Evolutionary conservation across 2,329 filamentous ascomycete species (phyloP), one percentile per base, ranked within the genome.

Genomic region (Trichoderma sp.): DNA sequence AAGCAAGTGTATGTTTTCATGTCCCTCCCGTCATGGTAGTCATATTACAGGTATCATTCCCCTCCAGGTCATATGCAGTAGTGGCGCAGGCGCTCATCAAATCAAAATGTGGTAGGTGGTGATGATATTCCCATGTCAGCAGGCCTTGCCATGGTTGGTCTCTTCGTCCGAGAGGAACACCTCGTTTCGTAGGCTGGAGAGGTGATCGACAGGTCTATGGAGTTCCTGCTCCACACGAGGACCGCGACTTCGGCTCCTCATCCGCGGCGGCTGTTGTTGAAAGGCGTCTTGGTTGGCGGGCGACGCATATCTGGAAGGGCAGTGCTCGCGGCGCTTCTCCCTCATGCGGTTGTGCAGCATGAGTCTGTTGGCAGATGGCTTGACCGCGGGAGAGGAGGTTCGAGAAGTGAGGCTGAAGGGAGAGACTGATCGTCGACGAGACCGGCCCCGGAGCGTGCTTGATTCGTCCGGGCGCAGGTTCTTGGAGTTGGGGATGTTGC

Each of bases 321-420:
- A 84, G 73, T 85, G 84, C 74, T 84, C 84, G 24, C 85, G 82
- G 53, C 83, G 82, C 39, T 79, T 79, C 34, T 81, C 80, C 6
- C 83, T 78, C 15, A 84, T 80, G 14, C 83, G 78, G 53, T 82
- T 81, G 71, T 82, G 81, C 18, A 85, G 80, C 15, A 85, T 76
- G 36, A 83, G 81, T 43, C 82, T 81, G 71, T 81, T 81, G 32
- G 81, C 82, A 14, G 84, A 83, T 3, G 83, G 84, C 18, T 81
- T 74, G 24, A 81, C 76, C 14, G 79, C 74, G 5, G 80, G 80
- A 6, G 81, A 82, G 3, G 80, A 76, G 26, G 76, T 76, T 66
- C 80, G 79, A 21, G 82, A 81, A 70, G 78, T 73, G 43, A 77
- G 75, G 63, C 72, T 76, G 72, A 77, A 74, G 18, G 81, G 82